Evolutionary conservation across 345 rosid genomes (phyloP).

Genomic region (Leavenworthia alabamica): DNA sequence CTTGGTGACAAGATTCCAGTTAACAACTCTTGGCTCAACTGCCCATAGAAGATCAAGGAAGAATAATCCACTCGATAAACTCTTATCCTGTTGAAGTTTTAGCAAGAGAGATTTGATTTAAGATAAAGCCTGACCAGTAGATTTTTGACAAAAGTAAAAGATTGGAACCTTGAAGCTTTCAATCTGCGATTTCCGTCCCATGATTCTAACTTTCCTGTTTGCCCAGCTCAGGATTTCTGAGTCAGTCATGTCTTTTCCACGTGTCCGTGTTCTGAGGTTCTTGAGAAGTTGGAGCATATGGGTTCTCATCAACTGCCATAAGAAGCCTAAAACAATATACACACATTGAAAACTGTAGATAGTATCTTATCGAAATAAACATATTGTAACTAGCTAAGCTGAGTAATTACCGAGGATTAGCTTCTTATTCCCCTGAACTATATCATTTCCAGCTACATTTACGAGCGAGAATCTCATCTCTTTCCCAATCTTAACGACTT

Average conservation of each 20-base stretch:
- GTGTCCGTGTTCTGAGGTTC: slow-evolving; percentile 66
- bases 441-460: slow-evolving; percentile 87
- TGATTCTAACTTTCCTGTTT: slow-evolving; percentile 58
- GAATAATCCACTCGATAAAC: slow-evolving; percentile 70
- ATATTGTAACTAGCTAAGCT: background rate
- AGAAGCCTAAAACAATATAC: slow-evolving; percentile 59
- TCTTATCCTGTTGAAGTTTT: slow-evolving; percentile 58
- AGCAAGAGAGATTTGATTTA: background rate
- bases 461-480: slow-evolving; percentile 76
- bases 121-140: background rate
- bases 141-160: background rate
- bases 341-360: background rate
- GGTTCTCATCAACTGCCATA: slow-evolving; percentile 94
- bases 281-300: slow-evolving; percentile 90
- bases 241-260: slow-evolving; percentile 77
- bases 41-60: slow-evolving; percentile 90
- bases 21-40: slow-evolving; percentile 95
- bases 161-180: slow-evolving; percentile 73
- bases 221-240: slow-evolving; percentile 76
- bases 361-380: background rate
- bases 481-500: slow-evolving; percentile 80
- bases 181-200: slow-evolving; percentile 60
- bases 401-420: slow-evolving; percentile 73
- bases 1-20: slow-evolving; percentile 96
- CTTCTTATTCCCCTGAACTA: slow-evolving; percentile 94